Evolutionary conservation across 495 filamentous ascomycete genomes (phyloP).

Genomic region (Penicillium crystallinum): DNA sequence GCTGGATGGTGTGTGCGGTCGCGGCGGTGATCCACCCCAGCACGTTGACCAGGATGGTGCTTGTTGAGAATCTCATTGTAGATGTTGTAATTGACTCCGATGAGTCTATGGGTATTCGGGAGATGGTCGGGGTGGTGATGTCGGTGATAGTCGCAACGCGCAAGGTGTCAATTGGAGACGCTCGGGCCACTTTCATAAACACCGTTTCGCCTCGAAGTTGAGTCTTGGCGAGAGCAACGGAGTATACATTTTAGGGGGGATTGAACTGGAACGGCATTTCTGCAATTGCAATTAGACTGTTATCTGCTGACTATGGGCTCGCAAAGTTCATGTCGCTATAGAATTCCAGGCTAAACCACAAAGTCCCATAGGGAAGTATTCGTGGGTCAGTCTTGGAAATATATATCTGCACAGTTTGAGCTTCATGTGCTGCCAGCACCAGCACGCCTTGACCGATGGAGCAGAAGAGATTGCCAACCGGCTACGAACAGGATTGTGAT

Average conservation of each 20-base stretch:
- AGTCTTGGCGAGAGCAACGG: neutral
- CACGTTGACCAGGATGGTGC: slow-evolving; percentile 55
- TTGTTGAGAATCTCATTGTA: slow-evolving; percentile 52
- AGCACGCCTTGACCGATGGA: too few relatives aligned
- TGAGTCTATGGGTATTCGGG: slow-evolving; percentile 5
- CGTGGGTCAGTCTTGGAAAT: too few relatives aligned
- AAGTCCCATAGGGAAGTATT: too few relatives aligned
- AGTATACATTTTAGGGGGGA: neutral
- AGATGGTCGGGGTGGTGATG: slow-evolving; percentile 8
- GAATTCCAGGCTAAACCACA: too few relatives aligned
- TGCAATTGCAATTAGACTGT: too few relatives aligned
- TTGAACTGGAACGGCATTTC: neutral
- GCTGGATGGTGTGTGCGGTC: slow-evolving; percentile 88
- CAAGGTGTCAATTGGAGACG: slow-evolving; percentile 42
- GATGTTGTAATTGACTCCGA: slow-evolving; percentile 1
- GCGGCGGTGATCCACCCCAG: slow-evolving; percentile 58
- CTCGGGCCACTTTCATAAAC: slow-evolving; percentile 37
- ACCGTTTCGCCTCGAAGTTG: slow-evolving; percentile 3
- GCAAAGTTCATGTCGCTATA: too few relatives aligned
- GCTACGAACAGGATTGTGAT: too few relatives aligned
- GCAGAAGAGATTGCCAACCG: too few relatives aligned
- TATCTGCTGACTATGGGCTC: too few relatives aligned
- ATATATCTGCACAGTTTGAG: too few relatives aligned
- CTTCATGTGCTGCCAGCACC: too few relatives aligned
- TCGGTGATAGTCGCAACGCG: slow-evolving; percentile 22